Percentiles rank a stretch among this genome's conserved stretches.
These are phyloP conservation scores for Cinchona pubescens DNA, from an alignment of 257 asterid species.

Conservation along the genomic window DNA sequence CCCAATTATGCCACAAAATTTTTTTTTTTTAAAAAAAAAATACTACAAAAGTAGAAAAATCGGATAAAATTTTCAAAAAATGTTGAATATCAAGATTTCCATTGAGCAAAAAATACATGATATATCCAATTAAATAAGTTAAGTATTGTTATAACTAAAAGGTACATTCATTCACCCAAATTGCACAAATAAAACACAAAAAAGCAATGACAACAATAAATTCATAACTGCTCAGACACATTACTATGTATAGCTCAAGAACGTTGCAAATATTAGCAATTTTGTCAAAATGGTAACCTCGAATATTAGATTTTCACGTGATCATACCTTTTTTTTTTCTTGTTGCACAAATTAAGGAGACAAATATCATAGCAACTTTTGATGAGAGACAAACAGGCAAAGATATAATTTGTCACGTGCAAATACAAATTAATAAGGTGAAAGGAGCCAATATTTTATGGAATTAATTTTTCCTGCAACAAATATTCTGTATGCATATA, in stretches of 20 bases:
- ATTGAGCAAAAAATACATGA: too few relatives aligned
- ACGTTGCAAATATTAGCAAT: not conserved
- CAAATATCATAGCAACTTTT: slow-evolving; percentile 2
- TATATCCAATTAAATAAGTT: not conserved
- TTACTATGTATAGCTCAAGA: not conserved
- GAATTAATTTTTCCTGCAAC: not conserved
- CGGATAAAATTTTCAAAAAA: not conserved
- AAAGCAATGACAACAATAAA: too few relatives aligned
- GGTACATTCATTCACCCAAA: not conserved
- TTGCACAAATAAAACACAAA: too few relatives aligned
- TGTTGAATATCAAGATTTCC: not conserved
- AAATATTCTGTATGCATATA: not conserved
- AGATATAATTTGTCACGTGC: slow-evolving; percentile 17
- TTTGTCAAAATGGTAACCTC: not conserved
- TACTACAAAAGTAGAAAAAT: not conserved
- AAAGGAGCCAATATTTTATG: not conserved
- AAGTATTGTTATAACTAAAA: not conserved
- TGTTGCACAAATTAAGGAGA: slow-evolving; percentile 3
- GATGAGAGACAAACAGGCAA: not conserved
- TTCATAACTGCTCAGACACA: not conserved
- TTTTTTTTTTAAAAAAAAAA: too few relatives aligned
- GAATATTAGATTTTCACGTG: too few relatives aligned
- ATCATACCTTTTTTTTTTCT: too few relatives aligned
- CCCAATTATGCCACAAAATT: not conserved
- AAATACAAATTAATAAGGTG: not conserved